Evolutionary conservation across 83 land plant species (phyloP).

Genomic region (Isoetes engelmannii): DNA sequence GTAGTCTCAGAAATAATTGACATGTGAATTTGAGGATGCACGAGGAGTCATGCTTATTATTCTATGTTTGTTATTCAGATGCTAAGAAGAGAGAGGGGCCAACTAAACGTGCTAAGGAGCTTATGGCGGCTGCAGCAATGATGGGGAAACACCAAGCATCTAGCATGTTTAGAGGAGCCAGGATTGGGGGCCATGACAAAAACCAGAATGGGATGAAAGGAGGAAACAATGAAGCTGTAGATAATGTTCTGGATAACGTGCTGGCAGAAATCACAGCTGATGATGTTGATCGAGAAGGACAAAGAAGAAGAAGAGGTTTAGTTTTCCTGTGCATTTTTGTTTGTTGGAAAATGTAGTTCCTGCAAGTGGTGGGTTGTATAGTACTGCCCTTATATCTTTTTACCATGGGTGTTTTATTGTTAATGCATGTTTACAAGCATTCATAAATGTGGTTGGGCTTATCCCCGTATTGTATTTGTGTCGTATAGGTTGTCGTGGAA

Average conservation of each 20-base stretch:
- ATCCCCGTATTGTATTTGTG: too few relatives aligned
- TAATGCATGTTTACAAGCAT: too few relatives aligned
- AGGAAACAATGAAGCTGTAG: constrained; percentile 15
- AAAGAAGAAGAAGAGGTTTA: constrained; percentile 33
- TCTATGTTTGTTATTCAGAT: constrained; percentile 15
- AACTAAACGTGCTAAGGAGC: constrained; percentile 40
- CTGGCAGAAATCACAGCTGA: constrained; percentile 74
- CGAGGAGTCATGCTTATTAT: too few relatives aligned
- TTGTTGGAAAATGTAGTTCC: too few relatives aligned
- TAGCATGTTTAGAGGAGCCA: constrained; percentile 70
- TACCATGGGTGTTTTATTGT: too few relatives aligned
- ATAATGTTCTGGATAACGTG: constrained; percentile 41
- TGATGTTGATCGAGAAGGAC: constrained; percentile 60
- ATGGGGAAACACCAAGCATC: constrained; percentile 77
- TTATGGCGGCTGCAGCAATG: constrained; percentile 75
- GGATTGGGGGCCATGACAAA: constrained; percentile 32
- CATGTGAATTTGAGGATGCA: too few relatives aligned
- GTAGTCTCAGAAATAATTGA: too few relatives aligned
- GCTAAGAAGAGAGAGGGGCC: constrained; percentile 36
- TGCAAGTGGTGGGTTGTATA: too few relatives aligned
- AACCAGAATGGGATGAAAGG: background rate
- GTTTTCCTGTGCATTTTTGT: too few relatives aligned
- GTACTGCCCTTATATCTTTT: too few relatives aligned
- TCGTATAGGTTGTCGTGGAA: too few relatives aligned
- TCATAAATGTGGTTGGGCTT: too few relatives aligned